Base-by-base conservation (phyloP, 257 asterid species). In the Capsicum pubescens region DNA sequence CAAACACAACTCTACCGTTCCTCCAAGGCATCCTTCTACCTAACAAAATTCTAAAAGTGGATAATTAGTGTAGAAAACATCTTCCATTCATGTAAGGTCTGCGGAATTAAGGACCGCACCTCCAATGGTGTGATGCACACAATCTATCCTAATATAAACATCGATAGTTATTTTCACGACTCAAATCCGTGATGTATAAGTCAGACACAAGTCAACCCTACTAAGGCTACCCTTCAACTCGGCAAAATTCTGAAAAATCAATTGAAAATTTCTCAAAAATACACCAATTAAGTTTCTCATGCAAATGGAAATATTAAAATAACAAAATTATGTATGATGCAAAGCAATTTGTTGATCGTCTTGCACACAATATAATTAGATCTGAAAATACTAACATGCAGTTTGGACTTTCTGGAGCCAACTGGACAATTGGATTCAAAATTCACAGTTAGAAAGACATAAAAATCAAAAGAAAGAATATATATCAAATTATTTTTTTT, bases 391-490 rank as follows among this genome's bases (percentile, higher is more conserved):
- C 64, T 54, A 26, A 11, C 64, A 54, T 26, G 59, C 64, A 77
- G 59, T 60, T 60, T 81, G 72, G 84, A 60, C 59, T 81, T 81
- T 81, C 61, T 59, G 57, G 64, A 26, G 61, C 46, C 72, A 81
- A 68, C 69, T 68, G 21, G 67, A 35, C 79, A 13, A 68, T 82
- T 66, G 69, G 68, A 71, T 83, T 71, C 85, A 83, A 58, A 42
- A 19, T 39, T 54, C 35, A 56, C 77, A 83, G 15, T 39, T 19
- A 7, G 36, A 15, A 39, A 17, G 52, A 68, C 76, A 69, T 9
- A 44, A 35, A 26, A 64, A 67, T 56, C 21, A 72, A 54, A 13
- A 80, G 50, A 55, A 63, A 16, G 36, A 58, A 59, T n/a, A 76
- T 50, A 69, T 35, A 16, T 64, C 19, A 39, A 52, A n/a, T 26